Evolutionary conservation across 2,329 filamentous ascomycete genomes (phyloP).

Genomic region (Seiridium cupressi): DNA sequence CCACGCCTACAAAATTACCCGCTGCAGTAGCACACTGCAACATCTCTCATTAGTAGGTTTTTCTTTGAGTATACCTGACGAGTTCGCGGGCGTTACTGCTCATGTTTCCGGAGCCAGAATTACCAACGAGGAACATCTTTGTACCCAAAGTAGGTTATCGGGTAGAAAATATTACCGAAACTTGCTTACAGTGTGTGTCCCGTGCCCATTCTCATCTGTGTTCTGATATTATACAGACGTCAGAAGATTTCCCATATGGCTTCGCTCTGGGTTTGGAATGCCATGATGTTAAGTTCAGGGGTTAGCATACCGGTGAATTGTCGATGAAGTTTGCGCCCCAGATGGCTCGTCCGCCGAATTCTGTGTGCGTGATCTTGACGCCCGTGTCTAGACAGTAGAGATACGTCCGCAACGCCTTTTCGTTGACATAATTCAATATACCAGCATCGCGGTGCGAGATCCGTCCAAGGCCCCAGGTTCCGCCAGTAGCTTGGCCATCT

Average conservation of each 20-base stretch:
- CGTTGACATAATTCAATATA: slow-evolving; percentile 13
- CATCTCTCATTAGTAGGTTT: too few relatives aligned
- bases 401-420: slow-evolving; percentile 12
- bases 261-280: neutral
- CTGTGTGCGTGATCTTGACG: slow-evolving; percentile 22
- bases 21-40: slow-evolving; percentile 19
- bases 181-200: slow-evolving; percentile 17
- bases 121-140: too few relatives aligned
- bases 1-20: slow-evolving; percentile 23
- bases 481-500: slow-evolving; percentile 10
- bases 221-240: slow-evolving; percentile 11
- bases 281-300: neutral
- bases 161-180: too few relatives aligned
- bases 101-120: too few relatives aligned
- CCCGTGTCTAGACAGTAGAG: slow-evolving; percentile 26
- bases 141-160: too few relatives aligned
- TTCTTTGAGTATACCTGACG: too few relatives aligned
- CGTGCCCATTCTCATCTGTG: slow-evolving; percentile 23
- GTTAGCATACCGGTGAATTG: slow-evolving; percentile 14
- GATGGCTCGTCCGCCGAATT: slow-evolving; percentile 24
- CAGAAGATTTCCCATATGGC: neutral
- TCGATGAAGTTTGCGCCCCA: slow-evolving; percentile 23
- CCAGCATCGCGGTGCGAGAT: slow-evolving; percentile 23
- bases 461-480: slow-evolving; percentile 22
- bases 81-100: too few relatives aligned